Evolutionary conservation across 2,329 filamentous ascomycete species (phyloP).

Genomic region (Pyrenophora tritici-repentis): DNA sequence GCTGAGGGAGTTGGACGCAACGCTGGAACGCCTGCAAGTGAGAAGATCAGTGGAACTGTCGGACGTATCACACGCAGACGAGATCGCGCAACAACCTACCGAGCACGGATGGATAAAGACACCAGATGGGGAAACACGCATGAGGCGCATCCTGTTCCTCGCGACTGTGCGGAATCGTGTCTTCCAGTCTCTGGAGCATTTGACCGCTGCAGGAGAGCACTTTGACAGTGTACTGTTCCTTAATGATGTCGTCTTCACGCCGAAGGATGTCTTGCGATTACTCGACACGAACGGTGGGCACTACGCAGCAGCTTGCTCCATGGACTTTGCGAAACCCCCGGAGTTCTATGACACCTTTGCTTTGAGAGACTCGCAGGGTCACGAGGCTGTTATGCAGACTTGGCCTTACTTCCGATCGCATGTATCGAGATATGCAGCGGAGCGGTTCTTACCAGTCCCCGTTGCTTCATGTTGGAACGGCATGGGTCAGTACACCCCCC

Average conservation of each 20-base stretch:
- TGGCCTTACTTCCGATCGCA: slow-evolving; percentile 65
- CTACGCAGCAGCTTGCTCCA: slow-evolving; percentile 66
- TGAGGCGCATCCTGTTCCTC: slow-evolving; percentile 71
- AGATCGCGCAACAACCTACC: slow-evolving; percentile 37
- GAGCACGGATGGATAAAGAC: slow-evolving; percentile 66
- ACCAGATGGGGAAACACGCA: slow-evolving; percentile 52
- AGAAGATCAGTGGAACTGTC: slow-evolving; percentile 62
- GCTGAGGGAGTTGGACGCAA: slow-evolving; percentile 60
- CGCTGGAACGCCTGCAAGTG: slow-evolving; percentile 60
- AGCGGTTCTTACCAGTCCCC: slow-evolving; percentile 55
- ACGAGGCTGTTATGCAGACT: slow-evolving; percentile 57
- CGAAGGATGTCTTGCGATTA: slow-evolving; percentile 60
- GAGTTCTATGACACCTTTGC: slow-evolving; percentile 68
- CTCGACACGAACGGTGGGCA: slow-evolving; percentile 62
- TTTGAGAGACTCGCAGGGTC: slow-evolving; percentile 59
- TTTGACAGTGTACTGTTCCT: slow-evolving; percentile 67
- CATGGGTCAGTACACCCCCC: slow-evolving; percentile 47
- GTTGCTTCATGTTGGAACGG: slow-evolving; percentile 74
- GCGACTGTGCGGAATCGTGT: slow-evolving; percentile 67
- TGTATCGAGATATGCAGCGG: slow-evolving; percentile 59
- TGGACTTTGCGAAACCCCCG: slow-evolving; percentile 63
- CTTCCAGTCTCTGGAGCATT: slow-evolving; percentile 62
- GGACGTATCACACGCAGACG: slow-evolving; percentile 54
- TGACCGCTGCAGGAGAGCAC: slow-evolving; percentile 54
- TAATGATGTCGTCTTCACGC: slow-evolving; percentile 67